Conservation (phyloP, 202 grass and related monocot genomes). For the Alloteropsis angusta region DNA sequence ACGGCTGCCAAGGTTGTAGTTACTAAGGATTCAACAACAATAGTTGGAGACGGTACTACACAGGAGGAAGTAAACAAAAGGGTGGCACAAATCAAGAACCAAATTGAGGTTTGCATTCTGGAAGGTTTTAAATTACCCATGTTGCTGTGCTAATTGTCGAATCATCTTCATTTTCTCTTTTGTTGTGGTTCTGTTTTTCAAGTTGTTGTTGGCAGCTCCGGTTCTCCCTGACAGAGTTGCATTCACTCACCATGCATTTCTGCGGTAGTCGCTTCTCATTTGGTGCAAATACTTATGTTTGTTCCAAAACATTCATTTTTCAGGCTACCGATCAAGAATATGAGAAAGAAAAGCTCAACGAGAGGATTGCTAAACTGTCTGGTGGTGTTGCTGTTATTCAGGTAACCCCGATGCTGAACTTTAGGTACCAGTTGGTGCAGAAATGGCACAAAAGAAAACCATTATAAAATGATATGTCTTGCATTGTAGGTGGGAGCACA, state of each 20-base stretch:
- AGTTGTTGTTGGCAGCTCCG: not conserved
- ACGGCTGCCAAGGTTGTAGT: conserved; percentile 70
- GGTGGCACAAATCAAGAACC: conserved; percentile 67
- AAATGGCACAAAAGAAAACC: not conserved
- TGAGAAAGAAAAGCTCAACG: conserved; percentile 81
- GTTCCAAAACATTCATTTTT: not conserved
- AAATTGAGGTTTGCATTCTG: conserved; percentile 54
- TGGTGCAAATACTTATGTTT: not conserved
- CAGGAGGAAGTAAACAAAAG: conserved; percentile 79
- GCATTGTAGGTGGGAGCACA: conserved; percentile 75
- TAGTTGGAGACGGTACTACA: conserved; percentile 75
- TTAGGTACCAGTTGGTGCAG: not conserved
- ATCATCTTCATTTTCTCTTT: not conserved
- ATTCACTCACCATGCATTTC: not conserved
- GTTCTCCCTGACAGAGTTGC: not conserved
- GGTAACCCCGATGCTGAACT: conserved; percentile 23
- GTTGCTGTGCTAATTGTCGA: not conserved
- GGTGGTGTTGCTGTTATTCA: conserved; percentile 96
- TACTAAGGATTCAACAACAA: conserved; percentile 73
- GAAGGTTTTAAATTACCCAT: not conserved
- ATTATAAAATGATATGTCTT: not conserved
- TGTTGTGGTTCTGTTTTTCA: not conserved
- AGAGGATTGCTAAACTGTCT: conserved; percentile 85
- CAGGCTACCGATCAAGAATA: conserved; percentile 72
- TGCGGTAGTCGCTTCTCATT: not conserved